These are phyloP conservation scores for Ramaria sp. DNA, from an alignment of 768 basidiomycete genomes.

Conservation along the genomic window DNA sequence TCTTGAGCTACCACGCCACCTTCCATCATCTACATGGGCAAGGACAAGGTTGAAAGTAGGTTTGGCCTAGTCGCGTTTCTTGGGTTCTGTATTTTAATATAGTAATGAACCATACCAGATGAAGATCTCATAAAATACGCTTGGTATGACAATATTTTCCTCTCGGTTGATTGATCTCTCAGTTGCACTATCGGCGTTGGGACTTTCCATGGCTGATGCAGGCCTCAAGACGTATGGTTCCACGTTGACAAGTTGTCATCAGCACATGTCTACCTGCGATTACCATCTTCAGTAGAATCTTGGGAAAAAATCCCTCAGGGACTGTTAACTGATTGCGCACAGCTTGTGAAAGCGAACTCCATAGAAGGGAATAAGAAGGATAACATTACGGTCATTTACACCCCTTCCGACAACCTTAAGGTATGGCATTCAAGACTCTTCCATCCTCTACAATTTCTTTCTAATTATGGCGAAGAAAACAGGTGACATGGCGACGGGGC, in stretches of 20 bases:
- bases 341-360: slow-evolving; percentile 95
- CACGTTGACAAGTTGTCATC: slow-evolving; percentile 98
- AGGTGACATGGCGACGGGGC: slow-evolving; percentile 94
- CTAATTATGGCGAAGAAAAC: slow-evolving; percentile 60
- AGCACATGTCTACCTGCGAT: slow-evolving; percentile 92
- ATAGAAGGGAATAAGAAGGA: slow-evolving; percentile 98
- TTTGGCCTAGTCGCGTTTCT: no score
- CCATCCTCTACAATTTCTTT: not conserved
- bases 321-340: slow-evolving; percentile 77
- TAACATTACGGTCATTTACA: slow-evolving; percentile 87
- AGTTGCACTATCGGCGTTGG: not conserved
- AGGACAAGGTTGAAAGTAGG: slow-evolving; percentile 93
- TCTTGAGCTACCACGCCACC: slow-evolving; percentile 47
- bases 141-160: slow-evolving; percentile 22
- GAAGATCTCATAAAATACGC: slow-evolving; percentile 93
- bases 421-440: slow-evolving; percentile 25
- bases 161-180: not conserved
- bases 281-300: slow-evolving; percentile 56
- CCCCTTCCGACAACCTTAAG: slow-evolving; percentile 87
- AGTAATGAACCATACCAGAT: slow-evolving; percentile 39
- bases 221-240: slow-evolving; percentile 83
- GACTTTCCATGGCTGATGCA: not conserved
- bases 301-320: slow-evolving; percentile 85
- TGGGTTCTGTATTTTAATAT: not conserved
- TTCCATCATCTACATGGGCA: slow-evolving; percentile 82